Base-by-base conservation (phyloP, 2,329 filamentous ascomycete genomes). In the Pseudocercospora fijiensis region DNA sequence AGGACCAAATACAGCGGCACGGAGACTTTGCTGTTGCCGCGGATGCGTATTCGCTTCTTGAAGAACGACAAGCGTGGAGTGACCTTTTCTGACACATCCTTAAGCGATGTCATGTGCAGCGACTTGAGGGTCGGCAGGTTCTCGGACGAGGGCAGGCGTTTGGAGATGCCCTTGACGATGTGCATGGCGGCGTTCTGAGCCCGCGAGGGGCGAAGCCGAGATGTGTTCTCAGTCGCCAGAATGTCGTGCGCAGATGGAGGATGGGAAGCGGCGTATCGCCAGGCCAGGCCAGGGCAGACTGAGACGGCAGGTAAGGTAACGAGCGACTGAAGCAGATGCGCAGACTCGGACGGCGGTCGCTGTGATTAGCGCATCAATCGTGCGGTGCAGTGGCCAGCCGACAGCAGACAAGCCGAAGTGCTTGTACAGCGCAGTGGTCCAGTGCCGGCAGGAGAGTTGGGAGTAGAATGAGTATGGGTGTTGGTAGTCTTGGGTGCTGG, bases 1-100 rank as follows among this genome's bases (percentile, higher is more conserved):
- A 99, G 85, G 71, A 98, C 92, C 75, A 97, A 88, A 70, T 94
- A 94, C 58, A 99, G 82, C 26, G 95, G 95, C 76, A 98, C 89
- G 58, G 94, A 96, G 77, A 97, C 87, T 74, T 89, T 90, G 61
- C 93, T 97, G 79, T 96, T 96, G 73, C 92, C 91, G 79, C 88
- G 90, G 81, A 99, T 82, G 71, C 93, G 88, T 82, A 99, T 86
- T 58, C 94, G 91, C 75, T 91, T 86, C 71, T 88, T 85, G 77
- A 98, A 91, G 78, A 97, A 96, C 66, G 90, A 89, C 73, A 96
- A 82, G 72, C 82, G 82, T 18, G 85, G 80, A 7, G 78, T 73
- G 10, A 77, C 69, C 67, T 78, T 78, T 62, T 80, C 78, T 57
- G 77, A 75, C 33, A 76, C 72, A 58, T 78, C 68, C 74, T 76